Evolutionary conservation across 495 filamentous ascomycete species (phyloP), one percentile per base, ranked within the genome.

Genomic region (Thozetella sp.): DNA sequence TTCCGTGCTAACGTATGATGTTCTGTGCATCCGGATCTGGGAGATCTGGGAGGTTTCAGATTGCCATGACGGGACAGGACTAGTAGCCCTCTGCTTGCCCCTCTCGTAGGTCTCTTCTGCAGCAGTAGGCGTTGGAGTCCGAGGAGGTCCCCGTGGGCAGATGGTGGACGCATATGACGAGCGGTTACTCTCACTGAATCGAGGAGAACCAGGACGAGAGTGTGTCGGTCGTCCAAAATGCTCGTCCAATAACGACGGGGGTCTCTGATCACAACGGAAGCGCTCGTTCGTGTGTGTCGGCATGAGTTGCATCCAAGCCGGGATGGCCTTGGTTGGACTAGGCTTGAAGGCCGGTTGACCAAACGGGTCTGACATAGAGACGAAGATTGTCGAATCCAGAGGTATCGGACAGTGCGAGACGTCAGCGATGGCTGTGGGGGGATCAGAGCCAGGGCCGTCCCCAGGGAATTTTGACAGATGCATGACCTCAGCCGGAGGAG

Each of bases 251-350:
- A 70, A 51, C 3, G 70, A 70, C 9, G 24, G 25, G n/a, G 65
- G 71, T 17, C 50, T 58, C 54, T 57, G 20, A 23, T 68, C 56
- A 17, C 48, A 27, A 22, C 17, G 23, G 30, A 34, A 48, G 48
- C 20, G 24, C 23, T 46, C 45, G 4, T 52, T 45, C 24, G 58
- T 57, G 0, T 71, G 65, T 20, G 51, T 71, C 6, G 72, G 69
- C 22, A 73, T 67, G 51, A 73, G 61, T 27, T 61, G 67, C 75
- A 81, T 80, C 75, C 75, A 81, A 22, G 58, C 60, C 6, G 78
- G 77, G n/a, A 81, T 71, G 9, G 76, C 72, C 56, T 81, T 82
- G 13, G 75, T 76, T 48, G 70, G 69, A 17, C 74, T 72, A 1
- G 77, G 76, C 54, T 59, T 71, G 55, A 82, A 82, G 9, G 72